Conservation (phyloP, 495 filamentous ascomycete species). For the Aspergillus egyptiacus region DNA sequence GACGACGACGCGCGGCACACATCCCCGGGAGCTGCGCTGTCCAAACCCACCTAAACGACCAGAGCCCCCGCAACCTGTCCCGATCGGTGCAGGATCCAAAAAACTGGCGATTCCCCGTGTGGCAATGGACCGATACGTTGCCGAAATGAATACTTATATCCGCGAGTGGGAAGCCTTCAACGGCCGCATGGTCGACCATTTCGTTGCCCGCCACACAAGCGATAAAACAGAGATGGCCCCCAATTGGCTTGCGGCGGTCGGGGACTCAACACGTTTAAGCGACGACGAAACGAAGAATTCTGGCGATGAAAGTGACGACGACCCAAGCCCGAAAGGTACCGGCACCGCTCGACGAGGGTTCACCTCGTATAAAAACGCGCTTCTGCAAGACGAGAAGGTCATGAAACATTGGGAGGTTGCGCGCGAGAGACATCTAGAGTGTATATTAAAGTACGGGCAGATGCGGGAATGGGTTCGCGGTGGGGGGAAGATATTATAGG, state of each 20-base stretch:
- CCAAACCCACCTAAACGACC: constrained; percentile 58
- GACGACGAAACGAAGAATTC: constrained; percentile 16
- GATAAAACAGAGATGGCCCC: constrained; percentile 44
- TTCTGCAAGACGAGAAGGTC: constrained; percentile 60
- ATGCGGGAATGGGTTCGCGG: constrained; percentile 47
- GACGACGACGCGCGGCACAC: constrained; percentile 25
- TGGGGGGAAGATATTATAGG: constrained; percentile 33
- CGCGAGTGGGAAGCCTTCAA: constrained; percentile 63
- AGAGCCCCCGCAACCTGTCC: constrained; percentile 27
- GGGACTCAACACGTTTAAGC: constrained; percentile 39
- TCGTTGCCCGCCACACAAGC: constrained; percentile 54
- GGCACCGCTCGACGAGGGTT: constrained; percentile 35
- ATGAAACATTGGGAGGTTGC: constrained; percentile 59
- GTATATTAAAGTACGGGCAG: constrained; percentile 53
- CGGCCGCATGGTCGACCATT: constrained; percentile 58
- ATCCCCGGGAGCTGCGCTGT: constrained; percentile 42
- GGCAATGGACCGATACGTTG: constrained; percentile 55
- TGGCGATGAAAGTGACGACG: constrained; percentile 22
- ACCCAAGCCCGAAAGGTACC: constrained; percentile 22
- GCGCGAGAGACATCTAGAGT: constrained; percentile 56
- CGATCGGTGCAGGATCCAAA: constrained; percentile 19
- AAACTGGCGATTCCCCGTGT: constrained; percentile 30
- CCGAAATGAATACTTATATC: constrained; percentile 62
- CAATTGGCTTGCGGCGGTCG: constrained; percentile 52
- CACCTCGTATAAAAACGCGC: constrained; percentile 50